Conservation (phyloP, 805 yeast species). For the Wickerhamiella bombiphila region DNA sequence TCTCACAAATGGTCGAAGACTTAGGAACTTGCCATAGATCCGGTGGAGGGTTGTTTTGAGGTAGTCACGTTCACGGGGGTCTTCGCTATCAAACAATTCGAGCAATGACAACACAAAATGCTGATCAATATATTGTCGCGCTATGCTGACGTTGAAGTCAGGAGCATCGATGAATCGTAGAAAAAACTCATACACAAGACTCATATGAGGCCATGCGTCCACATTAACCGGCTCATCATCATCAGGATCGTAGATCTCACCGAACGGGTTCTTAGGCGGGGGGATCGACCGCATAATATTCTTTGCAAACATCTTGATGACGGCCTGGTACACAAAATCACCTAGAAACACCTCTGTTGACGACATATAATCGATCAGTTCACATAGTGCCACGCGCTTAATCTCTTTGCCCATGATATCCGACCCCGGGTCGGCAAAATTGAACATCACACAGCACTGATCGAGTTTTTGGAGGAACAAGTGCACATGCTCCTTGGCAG, state of each 20-base stretch:
- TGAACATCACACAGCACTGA: constrained; percentile 89
- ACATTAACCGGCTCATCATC: constrained; percentile 97
- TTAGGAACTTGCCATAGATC: constrained; percentile 87
- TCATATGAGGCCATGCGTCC: constrained; percentile 98
- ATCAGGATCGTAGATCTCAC: constrained; percentile 93
- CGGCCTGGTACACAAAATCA: constrained; percentile 79
- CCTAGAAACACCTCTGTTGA: constrained; percentile 62
- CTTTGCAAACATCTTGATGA: constrained; percentile 74
- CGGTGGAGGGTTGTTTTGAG: constrained; percentile 89
- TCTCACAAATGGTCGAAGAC: constrained; percentile 78
- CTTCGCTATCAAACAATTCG: constrained; percentile 90
- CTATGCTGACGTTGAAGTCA: constrained; percentile 83
- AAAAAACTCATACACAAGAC: constrained; percentile 86
- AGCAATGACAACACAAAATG: constrained; percentile 65
- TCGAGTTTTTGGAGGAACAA: constrained; percentile 78
- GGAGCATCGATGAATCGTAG: constrained; percentile 85
- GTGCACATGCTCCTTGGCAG: constrained; percentile 63
- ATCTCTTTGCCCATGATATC: constrained; percentile 89
- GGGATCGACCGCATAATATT: constrained; percentile 93
- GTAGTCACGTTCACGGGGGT: constrained; percentile 90
- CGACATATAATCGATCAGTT: constrained; percentile 74
- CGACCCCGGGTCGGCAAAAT: constrained; percentile 82
- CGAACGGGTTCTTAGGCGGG: constrained; percentile 94
- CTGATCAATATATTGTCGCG: constrained; percentile 89
- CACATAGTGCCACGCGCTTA: constrained; percentile 74